phyloP scores from a whole-genome alignment of 2,329 filamentous ascomycete species.

The Cyphellophora attinorum region DNA sequence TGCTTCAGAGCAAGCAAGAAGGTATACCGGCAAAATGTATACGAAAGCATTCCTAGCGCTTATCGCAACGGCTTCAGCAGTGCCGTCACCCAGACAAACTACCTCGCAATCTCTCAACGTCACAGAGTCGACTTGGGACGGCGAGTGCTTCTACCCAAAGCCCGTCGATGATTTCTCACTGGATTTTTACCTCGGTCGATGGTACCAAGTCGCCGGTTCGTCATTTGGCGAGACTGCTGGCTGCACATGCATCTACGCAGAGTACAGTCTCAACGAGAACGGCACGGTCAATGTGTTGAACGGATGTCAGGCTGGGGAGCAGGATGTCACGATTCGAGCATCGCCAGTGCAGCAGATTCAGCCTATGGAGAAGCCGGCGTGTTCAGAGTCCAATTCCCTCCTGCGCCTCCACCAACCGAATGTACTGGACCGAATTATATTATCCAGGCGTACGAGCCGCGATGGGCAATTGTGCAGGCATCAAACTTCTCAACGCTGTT shows the following conservation, averaged over 20 bases:
- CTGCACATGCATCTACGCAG: neutral
- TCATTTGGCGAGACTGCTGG: too few relatives aligned
- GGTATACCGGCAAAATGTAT: too few relatives aligned
- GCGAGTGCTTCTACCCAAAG: too few relatives aligned
- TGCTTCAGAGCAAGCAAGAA: too few relatives aligned
- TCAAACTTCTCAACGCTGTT: neutral
- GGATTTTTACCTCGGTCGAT: neutral
- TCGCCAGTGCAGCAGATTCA: neutral
- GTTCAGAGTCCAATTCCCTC: neutral
- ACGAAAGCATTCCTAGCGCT: too few relatives aligned
- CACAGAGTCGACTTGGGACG: too few relatives aligned
- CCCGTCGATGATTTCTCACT: too few relatives aligned
- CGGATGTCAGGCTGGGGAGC: neutral
- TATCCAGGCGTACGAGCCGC: neutral
- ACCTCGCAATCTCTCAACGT: too few relatives aligned
- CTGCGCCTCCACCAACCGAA: neutral
- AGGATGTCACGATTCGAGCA: neutral
- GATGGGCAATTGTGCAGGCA: neutral
- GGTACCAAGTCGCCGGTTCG: neutral
- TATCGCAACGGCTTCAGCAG: too few relatives aligned
- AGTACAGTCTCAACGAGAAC: neutral
- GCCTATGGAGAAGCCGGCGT: neutral
- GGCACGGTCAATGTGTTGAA: neutral
- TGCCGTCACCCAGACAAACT: too few relatives aligned
- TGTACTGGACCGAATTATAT: neutral